A percentile compares a stretch with the other conserved stretches of the same genome.
Evolutionary conservation across 768 basidiomycete species (phyloP).

Genomic region (Lentinula boryana): DNA sequence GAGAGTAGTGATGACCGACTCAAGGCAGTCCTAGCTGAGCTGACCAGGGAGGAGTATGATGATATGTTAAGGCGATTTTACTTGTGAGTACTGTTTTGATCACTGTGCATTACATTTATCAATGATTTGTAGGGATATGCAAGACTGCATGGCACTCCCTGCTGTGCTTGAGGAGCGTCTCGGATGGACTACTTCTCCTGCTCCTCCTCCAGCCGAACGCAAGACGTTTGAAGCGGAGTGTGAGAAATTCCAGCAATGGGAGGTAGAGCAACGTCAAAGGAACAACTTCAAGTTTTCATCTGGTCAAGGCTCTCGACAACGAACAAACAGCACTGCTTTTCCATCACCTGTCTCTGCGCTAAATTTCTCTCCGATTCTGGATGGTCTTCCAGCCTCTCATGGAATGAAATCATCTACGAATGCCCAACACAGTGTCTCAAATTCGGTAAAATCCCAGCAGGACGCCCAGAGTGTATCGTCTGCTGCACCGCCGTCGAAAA

Average conservation of each 20-base stretch:
- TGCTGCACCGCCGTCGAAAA: constrained; percentile 20
- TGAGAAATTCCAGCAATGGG: constrained; percentile 49
- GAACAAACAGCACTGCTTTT: neutral
- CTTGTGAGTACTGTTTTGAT: constrained; percentile 37
- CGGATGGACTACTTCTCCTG: constrained; percentile 37
- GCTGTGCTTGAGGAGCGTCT: constrained; percentile 41
- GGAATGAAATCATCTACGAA: neutral
- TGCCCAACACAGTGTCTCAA: neutral
- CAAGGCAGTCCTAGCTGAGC: constrained; percentile 33
- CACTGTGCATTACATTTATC: constrained; percentile 1
- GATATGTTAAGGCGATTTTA: constrained; percentile 50
- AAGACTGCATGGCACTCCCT: constrained; percentile 46
- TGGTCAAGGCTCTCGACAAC: neutral
- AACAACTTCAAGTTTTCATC: constrained; percentile 9
- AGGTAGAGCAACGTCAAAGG: constrained; percentile 22
- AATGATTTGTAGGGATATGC: constrained; percentile 50
- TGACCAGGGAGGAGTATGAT: constrained; percentile 62
- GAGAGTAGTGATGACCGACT: constrained; percentile 7
- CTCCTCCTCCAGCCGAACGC: constrained; percentile 40
- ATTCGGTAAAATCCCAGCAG: neutral
- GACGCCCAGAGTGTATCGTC: neutral
- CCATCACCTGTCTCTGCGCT: neutral
- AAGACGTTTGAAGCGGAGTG: constrained; percentile 54
- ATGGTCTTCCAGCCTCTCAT: neutral
- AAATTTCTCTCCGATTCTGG: neutral